These are phyloP conservation scores for Mycena haematopus DNA, from an alignment of 768 basidiomycete genomes.

Conservation along the genomic window DNA sequence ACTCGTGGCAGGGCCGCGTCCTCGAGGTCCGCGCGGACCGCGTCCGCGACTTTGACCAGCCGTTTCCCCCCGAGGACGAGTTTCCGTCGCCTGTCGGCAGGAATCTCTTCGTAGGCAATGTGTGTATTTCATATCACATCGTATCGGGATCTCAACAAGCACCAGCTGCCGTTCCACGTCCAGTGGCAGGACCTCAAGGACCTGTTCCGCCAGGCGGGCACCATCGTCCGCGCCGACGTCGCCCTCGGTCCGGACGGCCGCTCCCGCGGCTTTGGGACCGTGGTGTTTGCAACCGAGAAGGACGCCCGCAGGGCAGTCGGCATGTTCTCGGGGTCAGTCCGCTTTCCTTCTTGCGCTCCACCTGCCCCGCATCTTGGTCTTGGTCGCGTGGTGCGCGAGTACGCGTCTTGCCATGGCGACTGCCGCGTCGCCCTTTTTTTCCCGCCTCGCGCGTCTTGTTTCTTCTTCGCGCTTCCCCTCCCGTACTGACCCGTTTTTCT, in stretches of 20 bases:
- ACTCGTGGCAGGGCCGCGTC: conserved; percentile 93
- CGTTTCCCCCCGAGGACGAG: conserved; percentile 33
- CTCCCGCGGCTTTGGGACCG: conserved; percentile 92
- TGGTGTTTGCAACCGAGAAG: conserved; percentile 80
- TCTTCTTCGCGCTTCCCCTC: neutral
- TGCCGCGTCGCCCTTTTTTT: too few relatives aligned
- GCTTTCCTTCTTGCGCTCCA: neutral
- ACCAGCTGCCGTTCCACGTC: conserved; percentile 86
- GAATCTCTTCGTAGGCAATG: conserved; percentile 89
- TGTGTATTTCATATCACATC: conserved; percentile 46
- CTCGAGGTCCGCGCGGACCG: conserved; percentile 93
- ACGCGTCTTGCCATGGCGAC: too few relatives aligned
- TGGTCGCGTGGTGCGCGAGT: neutral
- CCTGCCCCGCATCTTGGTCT: neutral
- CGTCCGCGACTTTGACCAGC: conserved; percentile 37
- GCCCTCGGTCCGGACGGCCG: conserved; percentile 88
- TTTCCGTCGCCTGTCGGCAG: conserved; percentile 42
- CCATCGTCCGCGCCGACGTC: conserved; percentile 90
- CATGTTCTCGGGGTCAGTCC: conserved; percentile 80
- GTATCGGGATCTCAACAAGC: too few relatives aligned
- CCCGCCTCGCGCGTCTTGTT: neutral
- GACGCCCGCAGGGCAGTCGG: conserved; percentile 86
- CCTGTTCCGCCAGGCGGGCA: conserved; percentile 89
- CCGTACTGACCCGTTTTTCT: too few relatives aligned
- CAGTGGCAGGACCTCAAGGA: conserved; percentile 99